Base-by-base conservation (phyloP, 345 rosid species). In the Corchorus capsularis region DNA sequence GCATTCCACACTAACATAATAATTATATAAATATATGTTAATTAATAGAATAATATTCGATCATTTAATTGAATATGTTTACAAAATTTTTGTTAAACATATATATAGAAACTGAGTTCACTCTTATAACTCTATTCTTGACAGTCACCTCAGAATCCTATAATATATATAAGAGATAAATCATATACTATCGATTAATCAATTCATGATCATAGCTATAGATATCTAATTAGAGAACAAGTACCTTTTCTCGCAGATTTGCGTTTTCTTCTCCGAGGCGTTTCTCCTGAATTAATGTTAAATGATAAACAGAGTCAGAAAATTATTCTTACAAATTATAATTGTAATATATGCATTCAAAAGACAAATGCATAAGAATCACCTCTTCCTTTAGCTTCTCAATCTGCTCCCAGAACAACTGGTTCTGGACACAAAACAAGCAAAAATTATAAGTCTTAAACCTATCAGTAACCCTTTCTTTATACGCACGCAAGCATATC, bases 381-480 rank as follows among this genome's bases (percentile, higher is more conserved):
- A 95, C 99, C 96, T 86, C 87, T 71, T 80, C 84, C 67, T 80
- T 90, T 41, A 93, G 85, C 82, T 80, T 87, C 83, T 88, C 91
- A 37, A 93, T 87, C 72, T 86, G 89, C 74, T 89, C 94, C 34
- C 66, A 81, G 8, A 89, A 74, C 22, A 95, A 75, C 65, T 87
- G 89, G 59, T 61, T 85, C 97, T 95, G 97, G 68, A 55, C 19
- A 79, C 12, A 4, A 10, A 4, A 10, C 15, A 39, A 13, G 43
- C 43, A 6, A 39, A 39, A 39, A 2, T 39, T 6, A 27, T 8
- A 60, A 53, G 20, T 37, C 20, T 15, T 34, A 67, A 6, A 9
- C 52, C 9, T 17, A 17, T 22, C 66, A 72, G 69, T 50, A 47
- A 6, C 35, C 20, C 27, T 13, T 45, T 13, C 8, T 46, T 20